Percentiles rank a stretch among this genome's conserved stretches.
These are phyloP conservation scores for Stellera chamaejasme DNA, from an alignment of 345 rosid species.

Conservation along the genomic window DNA sequence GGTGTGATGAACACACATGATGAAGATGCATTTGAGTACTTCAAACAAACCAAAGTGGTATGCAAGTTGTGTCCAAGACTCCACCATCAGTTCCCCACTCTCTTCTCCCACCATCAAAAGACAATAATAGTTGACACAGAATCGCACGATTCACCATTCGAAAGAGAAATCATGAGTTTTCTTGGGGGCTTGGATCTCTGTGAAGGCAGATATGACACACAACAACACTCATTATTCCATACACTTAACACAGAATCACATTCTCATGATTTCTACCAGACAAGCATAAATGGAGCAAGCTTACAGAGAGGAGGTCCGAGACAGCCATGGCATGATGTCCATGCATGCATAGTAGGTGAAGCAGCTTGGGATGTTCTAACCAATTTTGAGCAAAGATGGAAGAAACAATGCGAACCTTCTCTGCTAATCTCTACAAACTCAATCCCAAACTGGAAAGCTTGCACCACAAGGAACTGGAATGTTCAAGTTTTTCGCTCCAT, in stretches of 20 bases:
- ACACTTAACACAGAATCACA: constrained; percentile 41
- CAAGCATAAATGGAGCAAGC: constrained; percentile 54
- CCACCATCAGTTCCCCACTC: constrained; percentile 64
- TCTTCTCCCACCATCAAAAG: constrained; percentile 87
- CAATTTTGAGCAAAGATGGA: constrained; percentile 89
- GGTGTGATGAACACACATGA: constrained; percentile 76
- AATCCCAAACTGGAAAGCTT: constrained; percentile 28
- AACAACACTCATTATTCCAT: constrained; percentile 69
- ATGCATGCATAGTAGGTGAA: constrained; percentile 54
- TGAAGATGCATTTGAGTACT: constrained; percentile 55
- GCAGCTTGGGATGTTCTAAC: constrained; percentile 67
- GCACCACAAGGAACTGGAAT: constrained; percentile 45
- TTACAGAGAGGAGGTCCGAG: constrained; percentile 84
- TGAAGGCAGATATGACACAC: constrained; percentile 76
- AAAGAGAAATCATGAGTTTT: constrained; percentile 70
- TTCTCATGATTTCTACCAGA: constrained; percentile 58
- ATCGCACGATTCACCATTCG: constrained; percentile 11
- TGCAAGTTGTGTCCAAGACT: constrained; percentile 64
- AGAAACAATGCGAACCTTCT: constrained; percentile 59
- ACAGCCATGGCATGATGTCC: constrained; percentile 91
- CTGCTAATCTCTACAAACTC: constrained; percentile 32
- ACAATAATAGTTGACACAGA: constrained; percentile 55
- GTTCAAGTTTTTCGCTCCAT: constrained; percentile 80
- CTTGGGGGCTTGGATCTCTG: constrained; percentile 81
- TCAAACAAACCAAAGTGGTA: constrained; percentile 51